Conservation (phyloP, 2,329 filamentous ascomycete species). For the Penicillium griseofulvum region DNA sequence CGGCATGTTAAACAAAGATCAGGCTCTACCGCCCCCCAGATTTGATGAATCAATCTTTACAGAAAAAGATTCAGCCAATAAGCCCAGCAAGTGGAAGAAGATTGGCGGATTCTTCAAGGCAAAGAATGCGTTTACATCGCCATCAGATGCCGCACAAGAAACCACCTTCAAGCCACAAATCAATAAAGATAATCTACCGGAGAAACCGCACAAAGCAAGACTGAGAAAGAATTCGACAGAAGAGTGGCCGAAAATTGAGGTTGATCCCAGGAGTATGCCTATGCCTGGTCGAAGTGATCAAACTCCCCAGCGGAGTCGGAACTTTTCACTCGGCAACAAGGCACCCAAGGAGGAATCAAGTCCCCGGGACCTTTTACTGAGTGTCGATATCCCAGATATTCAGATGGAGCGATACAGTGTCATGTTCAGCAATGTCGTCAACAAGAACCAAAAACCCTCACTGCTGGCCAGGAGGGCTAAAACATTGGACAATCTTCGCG, state of each 20-base stretch:
- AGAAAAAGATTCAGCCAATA: slow-evolving; percentile 22
- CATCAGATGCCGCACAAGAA: slow-evolving; percentile 14
- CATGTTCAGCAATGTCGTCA: slow-evolving; percentile 80
- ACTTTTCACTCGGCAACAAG: slow-evolving; percentile 11
- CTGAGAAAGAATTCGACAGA: slow-evolving; percentile 10
- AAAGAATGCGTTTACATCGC: slow-evolving; percentile 30
- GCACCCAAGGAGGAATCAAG: not conserved
- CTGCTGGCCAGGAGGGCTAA: slow-evolving; percentile 38
- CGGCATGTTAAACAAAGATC: slow-evolving; percentile 31
- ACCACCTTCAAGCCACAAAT: slow-evolving; percentile 13
- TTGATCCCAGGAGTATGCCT: slow-evolving; percentile 2
- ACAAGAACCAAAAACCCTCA: slow-evolving; percentile 37
- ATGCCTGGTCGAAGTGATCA: not conserved
- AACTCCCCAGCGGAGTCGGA: slow-evolving; percentile 9
- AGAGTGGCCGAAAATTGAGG: slow-evolving; percentile 20
- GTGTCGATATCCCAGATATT: slow-evolving; percentile 76
- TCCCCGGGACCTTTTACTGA: slow-evolving; percentile 51
- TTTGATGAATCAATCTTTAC: slow-evolving; percentile 14
- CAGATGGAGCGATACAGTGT: slow-evolving; percentile 88
- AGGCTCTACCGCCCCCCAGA: slow-evolving; percentile 16
- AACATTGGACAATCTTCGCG: slow-evolving; percentile 51
- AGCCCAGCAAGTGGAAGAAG: slow-evolving; percentile 49
- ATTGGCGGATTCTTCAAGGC: slow-evolving; percentile 45
- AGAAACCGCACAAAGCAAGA: not conserved
- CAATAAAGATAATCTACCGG: not conserved